Percentiles rank a stretch among this genome's conserved stretches.
Evolutionary conservation across 352 stramenopile genomes (phyloP).

Genomic region (Blastocystis sp.): DNA sequence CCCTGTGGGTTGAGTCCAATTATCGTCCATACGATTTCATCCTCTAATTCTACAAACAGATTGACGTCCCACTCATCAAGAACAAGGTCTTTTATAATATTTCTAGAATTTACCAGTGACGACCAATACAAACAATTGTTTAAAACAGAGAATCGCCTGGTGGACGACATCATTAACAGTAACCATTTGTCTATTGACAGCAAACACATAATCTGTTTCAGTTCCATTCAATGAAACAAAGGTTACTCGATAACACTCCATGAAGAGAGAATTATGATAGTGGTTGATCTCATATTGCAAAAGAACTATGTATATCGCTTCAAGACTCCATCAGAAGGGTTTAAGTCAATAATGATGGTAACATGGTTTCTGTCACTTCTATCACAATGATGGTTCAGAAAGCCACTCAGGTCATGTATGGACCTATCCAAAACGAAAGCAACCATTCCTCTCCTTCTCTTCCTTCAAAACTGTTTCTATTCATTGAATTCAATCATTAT

Average conservation of each 20-base stretch:
- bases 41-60: not conserved
- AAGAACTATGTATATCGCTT: too few relatives aligned
- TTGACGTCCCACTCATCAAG: too few relatives aligned
- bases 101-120: too few relatives aligned
- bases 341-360: too few relatives aligned
- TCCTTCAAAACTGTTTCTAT: not conserved
- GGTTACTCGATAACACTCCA: not conserved
- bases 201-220: not conserved
- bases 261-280: not conserved
- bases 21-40: not conserved
- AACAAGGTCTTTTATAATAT: too few relatives aligned
- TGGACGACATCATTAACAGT: not conserved
- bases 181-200: not conserved
- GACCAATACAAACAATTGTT: slow-evolving; percentile 64
- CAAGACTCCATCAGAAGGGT: too few relatives aligned
- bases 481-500: not conserved
- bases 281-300: too few relatives aligned
- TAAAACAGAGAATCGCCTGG: not conserved
- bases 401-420: not conserved
- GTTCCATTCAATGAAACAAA: not conserved
- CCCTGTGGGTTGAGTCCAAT: too few relatives aligned
- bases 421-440: not conserved
- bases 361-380: too few relatives aligned
- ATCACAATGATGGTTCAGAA: not conserved
- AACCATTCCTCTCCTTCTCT: not conserved